These are phyloP conservation scores for Rhipidocladum racemiflorum DNA, from an alignment of 176 grass and related monocot species.

Conservation along the genomic window DNA sequence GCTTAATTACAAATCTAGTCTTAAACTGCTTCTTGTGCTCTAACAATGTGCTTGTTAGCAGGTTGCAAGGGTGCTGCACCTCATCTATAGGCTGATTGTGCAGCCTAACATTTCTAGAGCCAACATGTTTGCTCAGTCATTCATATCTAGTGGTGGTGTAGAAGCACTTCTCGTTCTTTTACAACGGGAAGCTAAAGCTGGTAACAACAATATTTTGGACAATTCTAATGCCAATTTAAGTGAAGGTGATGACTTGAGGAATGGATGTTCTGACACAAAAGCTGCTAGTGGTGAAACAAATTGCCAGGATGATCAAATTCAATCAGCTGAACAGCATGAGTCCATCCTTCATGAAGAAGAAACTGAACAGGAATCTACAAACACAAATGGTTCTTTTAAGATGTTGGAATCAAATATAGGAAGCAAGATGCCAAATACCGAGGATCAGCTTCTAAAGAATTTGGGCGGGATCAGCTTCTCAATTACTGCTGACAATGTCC, in stretches of 20 bases:
- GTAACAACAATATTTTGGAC: slow-evolving; percentile 63
- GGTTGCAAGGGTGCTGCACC: slow-evolving; percentile 95
- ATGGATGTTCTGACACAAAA: slow-evolving; percentile 32
- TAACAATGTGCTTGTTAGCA: slow-evolving; percentile 48
- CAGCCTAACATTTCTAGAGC: slow-evolving; percentile 86
- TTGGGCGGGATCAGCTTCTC: slow-evolving; percentile 82
- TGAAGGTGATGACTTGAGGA: slow-evolving; percentile 25
- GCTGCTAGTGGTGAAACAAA: slow-evolving; percentile 34
- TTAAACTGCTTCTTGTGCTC: slow-evolving; percentile 22
- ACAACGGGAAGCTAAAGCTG: slow-evolving; percentile 79
- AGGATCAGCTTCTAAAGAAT: slow-evolving; percentile 71
- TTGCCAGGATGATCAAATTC: slow-evolving; percentile 35
- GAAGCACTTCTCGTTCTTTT: slow-evolving; percentile 95
- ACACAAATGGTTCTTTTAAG: slow-evolving; percentile 29
- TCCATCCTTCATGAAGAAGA: slow-evolving; percentile 36
- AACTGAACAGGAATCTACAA: slow-evolving; percentile 32
- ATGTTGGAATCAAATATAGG: slow-evolving; percentile 41
- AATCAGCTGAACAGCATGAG: slow-evolving; percentile 43
- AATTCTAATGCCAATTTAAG: slow-evolving; percentile 39
- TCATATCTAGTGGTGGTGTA: slow-evolving; percentile 77
- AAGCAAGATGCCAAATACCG: slow-evolving; percentile 45
- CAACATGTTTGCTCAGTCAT: slow-evolving; percentile 85
- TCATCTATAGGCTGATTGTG: slow-evolving; percentile 90
- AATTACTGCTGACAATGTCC: slow-evolving; percentile 84
- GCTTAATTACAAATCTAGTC: slow-evolving; percentile 1